Percentiles rank a stretch among this genome's conserved stretches.
These are phyloP conservation scores for Yarrowia sp. DNA, from an alignment of 805 yeast genomes.

Conservation along the genomic window DNA sequence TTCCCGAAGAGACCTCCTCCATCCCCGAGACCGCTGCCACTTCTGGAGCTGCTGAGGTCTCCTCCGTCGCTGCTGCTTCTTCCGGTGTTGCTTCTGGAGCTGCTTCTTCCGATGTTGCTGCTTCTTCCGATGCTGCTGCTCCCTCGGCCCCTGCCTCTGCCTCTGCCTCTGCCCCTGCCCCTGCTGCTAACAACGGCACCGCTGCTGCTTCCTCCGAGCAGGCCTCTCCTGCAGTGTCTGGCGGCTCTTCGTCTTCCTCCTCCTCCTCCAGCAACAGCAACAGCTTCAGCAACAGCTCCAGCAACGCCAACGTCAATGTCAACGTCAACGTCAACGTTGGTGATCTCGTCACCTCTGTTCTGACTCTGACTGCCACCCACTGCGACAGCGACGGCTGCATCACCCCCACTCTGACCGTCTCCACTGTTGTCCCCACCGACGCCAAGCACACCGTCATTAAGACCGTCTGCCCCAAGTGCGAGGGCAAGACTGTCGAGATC, in stretches of 20 bases:
- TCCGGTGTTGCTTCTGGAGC: background rate
- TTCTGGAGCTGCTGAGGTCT: background rate
- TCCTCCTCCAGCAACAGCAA: too few relatives aligned
- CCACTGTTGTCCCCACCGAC: conserved; percentile 5
- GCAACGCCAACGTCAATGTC: background rate
- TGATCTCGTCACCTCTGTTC: background rate
- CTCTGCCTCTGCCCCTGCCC: background rate
- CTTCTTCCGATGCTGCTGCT: background rate
- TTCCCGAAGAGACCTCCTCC: background rate
- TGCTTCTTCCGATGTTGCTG: background rate
- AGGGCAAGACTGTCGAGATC: conserved; percentile 6
- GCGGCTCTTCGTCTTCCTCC: background rate
- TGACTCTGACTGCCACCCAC: conserved; percentile 2
- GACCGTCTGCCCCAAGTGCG: conserved; percentile 16
- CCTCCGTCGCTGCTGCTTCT: background rate
- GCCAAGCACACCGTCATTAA: conserved; percentile 8
- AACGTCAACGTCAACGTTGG: background rate
- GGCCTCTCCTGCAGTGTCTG: background rate
- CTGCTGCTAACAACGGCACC: background rate
- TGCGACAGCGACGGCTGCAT: conserved; percentile 5
- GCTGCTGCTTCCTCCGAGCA: background rate
- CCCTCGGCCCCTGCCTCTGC: background rate
- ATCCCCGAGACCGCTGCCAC: background rate
- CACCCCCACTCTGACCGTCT: background rate
- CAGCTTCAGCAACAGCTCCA: background rate